Base-by-base conservation (phyloP, 2,329 filamentous ascomycete species). In the Diaporthe sp. region DNA sequence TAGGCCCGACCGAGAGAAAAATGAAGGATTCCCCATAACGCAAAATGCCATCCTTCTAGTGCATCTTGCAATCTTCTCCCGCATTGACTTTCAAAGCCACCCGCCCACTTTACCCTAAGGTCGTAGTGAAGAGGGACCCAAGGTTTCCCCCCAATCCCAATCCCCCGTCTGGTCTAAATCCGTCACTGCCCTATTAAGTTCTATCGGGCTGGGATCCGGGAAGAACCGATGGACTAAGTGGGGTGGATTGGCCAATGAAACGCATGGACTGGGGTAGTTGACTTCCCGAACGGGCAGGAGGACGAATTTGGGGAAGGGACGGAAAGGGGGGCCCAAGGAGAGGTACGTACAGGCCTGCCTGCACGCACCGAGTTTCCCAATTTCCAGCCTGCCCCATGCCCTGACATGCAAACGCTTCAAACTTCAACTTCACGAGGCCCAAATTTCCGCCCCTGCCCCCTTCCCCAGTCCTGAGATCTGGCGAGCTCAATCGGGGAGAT, bases 201-300 rank as follows among this genome's bases (percentile, higher is more conserved):
- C 6, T 50, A 25, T 50, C 40, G 61, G 42, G 33, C 64, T 68
- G 64, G 64, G 64, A 68, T 68, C 64, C 64, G 64, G 64, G 47
- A 68, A 38, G 33, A 68, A 45, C 30, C 54, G 30, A 52, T 22
- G 40, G 10, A 15, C 68, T n/a, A 52, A 45, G 68, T 60, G 54
- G 64, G 64, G 64, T 12, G 30, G 8, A 19, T 28, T 40, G 30
- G n/a, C 68, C 68, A 71, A 71, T 71, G 40, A 50, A 35, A 61
- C 30, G 19, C 33, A 12, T 30, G 35, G 55, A n/a, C 25, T 54
- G 64, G 47, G 45, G 64, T 40, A 4, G 35, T 45, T 54, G 33
- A 38, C 57, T 64, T 72, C 70, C 70, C 33, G 60, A 72, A 72
- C 45, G 70, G 70, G 70, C 58, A 72, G 70, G 70, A 68, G 64